A percentile compares a stretch with the other conserved stretches of the same genome.
Conservation (phyloP, 2,329 filamentous ascomycete genomes). For the Scleromitrula shiraiana region DNA sequence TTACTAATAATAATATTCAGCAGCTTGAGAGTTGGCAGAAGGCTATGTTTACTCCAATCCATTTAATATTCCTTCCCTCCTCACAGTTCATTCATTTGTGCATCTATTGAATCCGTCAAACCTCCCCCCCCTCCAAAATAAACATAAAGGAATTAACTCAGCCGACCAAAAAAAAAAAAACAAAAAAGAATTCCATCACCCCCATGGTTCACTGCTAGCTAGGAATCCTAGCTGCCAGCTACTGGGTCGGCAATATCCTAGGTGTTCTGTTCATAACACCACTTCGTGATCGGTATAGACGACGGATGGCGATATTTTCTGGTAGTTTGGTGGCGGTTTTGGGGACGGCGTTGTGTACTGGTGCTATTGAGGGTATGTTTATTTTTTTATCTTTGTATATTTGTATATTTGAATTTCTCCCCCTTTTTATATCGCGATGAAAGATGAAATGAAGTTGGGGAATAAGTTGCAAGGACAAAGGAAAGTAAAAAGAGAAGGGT, state of each 20-base stretch:
- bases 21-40: constrained; percentile 14
- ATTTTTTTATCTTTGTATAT: too few relatives aligned
- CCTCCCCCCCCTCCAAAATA: too few relatives aligned
- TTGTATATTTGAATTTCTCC: too few relatives aligned
- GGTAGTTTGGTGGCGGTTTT: constrained; percentile 6
- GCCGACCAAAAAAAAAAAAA: too few relatives aligned
- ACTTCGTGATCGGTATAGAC: constrained; percentile 5
- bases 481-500: too few relatives aligned
- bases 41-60: constrained; percentile 1
- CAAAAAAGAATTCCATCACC: constrained; percentile 14
- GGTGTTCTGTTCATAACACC: constrained; percentile 16
- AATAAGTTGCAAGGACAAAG: too few relatives aligned
- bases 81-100: too few relatives aligned
- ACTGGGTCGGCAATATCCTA: constrained; percentile 17
- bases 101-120: too few relatives aligned
- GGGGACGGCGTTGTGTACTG: constrained; percentile 7
- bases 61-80: not conserved
- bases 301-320: constrained; percentile 7
- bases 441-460: too few relatives aligned
- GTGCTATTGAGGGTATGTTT: constrained; percentile 7
- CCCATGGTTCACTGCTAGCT: constrained; percentile 12
- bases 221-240: constrained; percentile 14
- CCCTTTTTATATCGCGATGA: too few relatives aligned
- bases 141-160: too few relatives aligned
- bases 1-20: constrained; percentile 19